phyloP scores from a whole-genome alignment of 225 moss, liverwort and hornwort genomes.

The Climacium dendroides region DNA sequence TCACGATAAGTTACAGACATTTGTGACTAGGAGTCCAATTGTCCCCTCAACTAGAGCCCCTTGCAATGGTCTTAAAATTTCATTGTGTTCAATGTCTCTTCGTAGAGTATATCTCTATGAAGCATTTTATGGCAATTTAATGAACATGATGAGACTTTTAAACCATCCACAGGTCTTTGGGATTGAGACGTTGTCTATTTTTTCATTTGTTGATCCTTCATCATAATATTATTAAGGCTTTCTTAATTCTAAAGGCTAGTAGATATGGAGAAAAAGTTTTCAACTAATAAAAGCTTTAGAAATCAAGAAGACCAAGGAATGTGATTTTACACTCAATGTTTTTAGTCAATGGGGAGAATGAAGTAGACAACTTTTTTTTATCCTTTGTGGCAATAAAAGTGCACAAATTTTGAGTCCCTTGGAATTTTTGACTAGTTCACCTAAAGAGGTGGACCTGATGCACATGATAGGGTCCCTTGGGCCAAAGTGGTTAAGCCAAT shows the following conservation, averaged over 20 bases:
- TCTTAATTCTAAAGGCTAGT: background rate
- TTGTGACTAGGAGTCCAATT: no score
- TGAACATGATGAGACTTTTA: background rate
- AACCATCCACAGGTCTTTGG: no score
- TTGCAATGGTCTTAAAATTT: background rate
- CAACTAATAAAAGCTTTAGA: background rate
- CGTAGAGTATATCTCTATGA: background rate
- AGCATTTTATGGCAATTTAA: background rate
- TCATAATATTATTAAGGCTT: no score
- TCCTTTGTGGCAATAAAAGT: background rate
- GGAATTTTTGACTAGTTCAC: background rate
- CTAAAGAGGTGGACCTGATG: background rate
- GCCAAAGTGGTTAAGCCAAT: background rate
- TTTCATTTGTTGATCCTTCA: background rate
- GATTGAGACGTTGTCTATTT: background rate
- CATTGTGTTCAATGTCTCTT: background rate
- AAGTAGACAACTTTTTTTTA: background rate
- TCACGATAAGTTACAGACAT: no score
- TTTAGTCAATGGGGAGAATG: background rate
- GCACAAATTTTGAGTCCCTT: background rate
- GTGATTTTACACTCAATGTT: background rate
- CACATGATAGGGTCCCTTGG: accelerated
- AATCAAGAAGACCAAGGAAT: background rate
- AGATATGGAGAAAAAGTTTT: background rate
- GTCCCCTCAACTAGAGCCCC: background rate